A percentile compares a stretch with the other conserved stretches of the same genome.
Conservation (phyloP, 257 asterid species). For the Salvia miltiorrhiza region DNA sequence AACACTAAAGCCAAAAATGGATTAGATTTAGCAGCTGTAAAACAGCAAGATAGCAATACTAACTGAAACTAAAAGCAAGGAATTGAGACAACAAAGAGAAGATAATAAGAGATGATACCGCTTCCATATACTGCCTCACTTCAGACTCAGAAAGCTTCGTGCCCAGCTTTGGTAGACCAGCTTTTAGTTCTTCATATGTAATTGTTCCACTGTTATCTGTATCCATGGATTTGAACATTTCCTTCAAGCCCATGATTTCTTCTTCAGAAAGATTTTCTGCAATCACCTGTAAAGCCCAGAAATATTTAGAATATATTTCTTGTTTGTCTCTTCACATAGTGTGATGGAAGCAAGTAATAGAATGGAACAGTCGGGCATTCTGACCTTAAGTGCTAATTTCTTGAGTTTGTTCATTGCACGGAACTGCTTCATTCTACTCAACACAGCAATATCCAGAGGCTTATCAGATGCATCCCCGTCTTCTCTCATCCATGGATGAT, state of each 20-base stretch:
- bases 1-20: too few relatives aligned
- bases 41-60: not conserved
- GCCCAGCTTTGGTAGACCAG: conserved; percentile 88
- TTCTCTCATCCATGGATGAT: conserved; percentile 98
- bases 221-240: conserved; percentile 94
- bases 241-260: conserved; percentile 95
- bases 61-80: not conserved
- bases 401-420: conserved; percentile 96
- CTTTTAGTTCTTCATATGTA: conserved; percentile 87
- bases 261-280: conserved; percentile 95
- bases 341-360: not conserved
- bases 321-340: conserved; percentile 1
- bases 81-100: not conserved
- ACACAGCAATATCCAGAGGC: conserved; percentile 86
- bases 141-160: conserved; percentile 92
- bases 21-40: not conserved
- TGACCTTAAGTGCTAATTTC: conserved; percentile 94
- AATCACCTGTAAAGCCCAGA: conserved; percentile 54
- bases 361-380: not conserved
- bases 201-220: conserved; percentile 90
- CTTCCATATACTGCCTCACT: conserved; percentile 94
- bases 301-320: not conserved
- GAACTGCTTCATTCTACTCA: conserved; percentile 92
- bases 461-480: conserved; percentile 94
- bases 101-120: conserved; percentile 44